Evolutionary conservation across 257 asterid genomes (phyloP), one percentile per base, ranked within the genome.

Genomic region (Solanum virginianum): DNA sequence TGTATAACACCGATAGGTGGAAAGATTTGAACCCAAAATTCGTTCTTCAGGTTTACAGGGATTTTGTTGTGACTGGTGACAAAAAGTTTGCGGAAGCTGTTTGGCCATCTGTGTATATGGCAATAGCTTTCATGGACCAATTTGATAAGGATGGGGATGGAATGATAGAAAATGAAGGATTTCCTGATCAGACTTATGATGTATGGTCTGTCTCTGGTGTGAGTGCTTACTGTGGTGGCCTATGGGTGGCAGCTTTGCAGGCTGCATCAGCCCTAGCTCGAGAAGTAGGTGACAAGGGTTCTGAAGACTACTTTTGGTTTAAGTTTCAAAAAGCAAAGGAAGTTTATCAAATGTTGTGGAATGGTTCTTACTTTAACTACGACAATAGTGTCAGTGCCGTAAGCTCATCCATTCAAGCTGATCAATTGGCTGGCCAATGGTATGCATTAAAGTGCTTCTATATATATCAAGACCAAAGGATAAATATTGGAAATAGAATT

Each of bases 161-260:
- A 29, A 97, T 97, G 99, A 97, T 97, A 47, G 99, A 97, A 85
- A 97, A 97, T 65, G 99, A 95, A 80, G 97, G 98, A 20, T 93
- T 93, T 84, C 98, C 98, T 9, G 99, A 97, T 65, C 99, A 97
- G 91, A 97, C 99, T 1, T 97, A 97, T 71, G 99, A 97, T 88
- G 93, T 95, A 49, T 97, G 99, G 99, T 91, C 96, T 51, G 98
- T 93, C 10, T 84, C 92, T 68, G 99, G 99, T 51, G 95, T 95
- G 85, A 97, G 99, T 91, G 99, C 98, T 5, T 97, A 97, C 75
- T 91, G 96, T 91, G 99, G 99, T 39, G 99, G 99, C 69, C 90
- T 97, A n/a, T 97, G 98, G 98, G 98, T 95, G 80, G 98, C 99
- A 6, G 99, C 99, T n/a, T 85, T 97, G 88, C 98, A 97, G 89